phyloP scores from a whole-genome alignment of 179 eudicot genomes.

The Heliamphora pulchella region DNA sequence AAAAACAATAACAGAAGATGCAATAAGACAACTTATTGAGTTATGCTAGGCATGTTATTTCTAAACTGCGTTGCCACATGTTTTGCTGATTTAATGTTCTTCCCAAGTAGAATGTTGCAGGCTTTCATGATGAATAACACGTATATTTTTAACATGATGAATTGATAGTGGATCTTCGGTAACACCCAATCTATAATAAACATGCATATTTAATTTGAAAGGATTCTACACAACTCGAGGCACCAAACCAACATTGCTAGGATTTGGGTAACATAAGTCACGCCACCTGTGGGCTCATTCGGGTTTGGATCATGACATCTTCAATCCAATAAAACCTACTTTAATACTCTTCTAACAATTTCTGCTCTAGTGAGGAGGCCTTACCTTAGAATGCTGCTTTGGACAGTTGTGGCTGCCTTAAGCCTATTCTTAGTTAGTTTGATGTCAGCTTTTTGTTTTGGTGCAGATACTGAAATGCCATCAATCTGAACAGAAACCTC shows the following conservation, averaged over 20 bases:
- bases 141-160: too few relatives aligned
- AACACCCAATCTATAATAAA: too few relatives aligned
- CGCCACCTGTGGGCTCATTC: too few relatives aligned
- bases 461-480: constrained; percentile 16
- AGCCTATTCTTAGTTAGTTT: constrained; percentile 29
- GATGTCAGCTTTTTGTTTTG: constrained; percentile 21
- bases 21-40: not conserved
- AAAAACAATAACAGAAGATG: not conserved
- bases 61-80: not conserved
- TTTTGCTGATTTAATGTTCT: not conserved
- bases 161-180: too few relatives aligned
- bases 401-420: constrained; percentile 31
- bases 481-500: constrained; percentile 48
- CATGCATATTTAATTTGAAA: too few relatives aligned
- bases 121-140: not conserved
- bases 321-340: not conserved
- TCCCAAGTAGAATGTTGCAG: not conserved
- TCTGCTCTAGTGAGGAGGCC: not conserved
- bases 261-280: too few relatives aligned
- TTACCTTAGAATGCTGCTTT: constrained; percentile 36
- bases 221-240: too few relatives aligned
- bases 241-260: too few relatives aligned
- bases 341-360: not conserved
- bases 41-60: not conserved
- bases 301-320: not conserved